Conservation (phyloP, 2,329 filamentous ascomycete genomes). For the Colletotrichum sp. region DNA sequence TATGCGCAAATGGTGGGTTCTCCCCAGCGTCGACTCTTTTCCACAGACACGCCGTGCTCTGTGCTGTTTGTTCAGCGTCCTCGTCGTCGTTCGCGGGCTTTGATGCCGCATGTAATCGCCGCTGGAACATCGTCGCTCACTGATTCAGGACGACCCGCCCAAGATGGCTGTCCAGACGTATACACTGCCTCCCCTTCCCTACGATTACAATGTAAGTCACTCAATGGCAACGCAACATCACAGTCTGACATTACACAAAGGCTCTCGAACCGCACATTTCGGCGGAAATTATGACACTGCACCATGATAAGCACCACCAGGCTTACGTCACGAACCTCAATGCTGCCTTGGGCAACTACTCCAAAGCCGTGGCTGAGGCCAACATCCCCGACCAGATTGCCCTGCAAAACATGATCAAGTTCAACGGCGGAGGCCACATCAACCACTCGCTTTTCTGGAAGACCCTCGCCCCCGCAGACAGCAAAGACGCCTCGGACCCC, state of each 20-base stretch:
- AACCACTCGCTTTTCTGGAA: constrained; percentile 96
- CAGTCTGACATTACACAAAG: constrained; percentile 36
- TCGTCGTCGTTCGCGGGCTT: neutral
- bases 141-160: neutral
- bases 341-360: neutral
- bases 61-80: neutral
- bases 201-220: constrained; percentile 70
- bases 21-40: neutral
- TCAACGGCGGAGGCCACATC: constrained; percentile 91
- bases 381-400: constrained; percentile 68
- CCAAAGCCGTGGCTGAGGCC: constrained; percentile 64
- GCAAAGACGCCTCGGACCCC: constrained; percentile 57
- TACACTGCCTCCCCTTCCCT: constrained; percentile 69
- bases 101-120: neutral
- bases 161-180: constrained; percentile 39
- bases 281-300: constrained; percentile 79
- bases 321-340: constrained; percentile 81
- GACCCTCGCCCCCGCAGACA: constrained; percentile 71
- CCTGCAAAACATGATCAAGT: constrained; percentile 61
- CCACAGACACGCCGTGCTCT: neutral
- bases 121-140: neutral
- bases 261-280: constrained; percentile 78
- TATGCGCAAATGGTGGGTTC: neutral
- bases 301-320: constrained; percentile 81
- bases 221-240: rapidly evolving